Evolutionary conservation across 805 yeast genomes (phyloP).

Genomic region (Lachancea cidri): DNA sequence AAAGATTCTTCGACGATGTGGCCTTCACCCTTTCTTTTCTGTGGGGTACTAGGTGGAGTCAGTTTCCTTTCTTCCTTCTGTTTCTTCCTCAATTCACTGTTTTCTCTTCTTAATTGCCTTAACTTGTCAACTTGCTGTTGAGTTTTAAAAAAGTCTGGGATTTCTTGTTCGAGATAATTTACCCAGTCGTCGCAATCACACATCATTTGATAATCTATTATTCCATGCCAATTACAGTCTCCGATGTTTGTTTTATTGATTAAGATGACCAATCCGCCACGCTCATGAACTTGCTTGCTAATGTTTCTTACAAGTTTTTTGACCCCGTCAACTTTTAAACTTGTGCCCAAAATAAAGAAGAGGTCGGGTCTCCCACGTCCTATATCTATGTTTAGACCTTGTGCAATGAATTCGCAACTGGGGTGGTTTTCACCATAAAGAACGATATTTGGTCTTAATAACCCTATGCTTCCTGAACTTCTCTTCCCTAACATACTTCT

Average conservation of each 20-base stretch:
- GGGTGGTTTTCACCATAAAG: constrained; percentile 95
- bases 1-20: background rate
- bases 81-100: constrained; percentile 28
- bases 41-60: constrained; percentile 34
- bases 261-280: constrained; percentile 72
- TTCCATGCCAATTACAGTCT: constrained; percentile 58
- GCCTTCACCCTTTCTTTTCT: constrained; percentile 2
- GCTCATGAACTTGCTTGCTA: constrained; percentile 67
- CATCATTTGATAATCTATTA: constrained; percentile 73
- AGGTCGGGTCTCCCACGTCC: constrained; percentile 60
- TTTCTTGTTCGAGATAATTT: constrained; percentile 41
- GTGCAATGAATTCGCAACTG: constrained; percentile 69
- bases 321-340: constrained; percentile 87
- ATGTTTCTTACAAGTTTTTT: constrained; percentile 65
- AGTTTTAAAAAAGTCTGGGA: constrained; percentile 59
- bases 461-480: constrained; percentile 62
- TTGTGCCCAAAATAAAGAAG: constrained; percentile 87
- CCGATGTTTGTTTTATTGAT: constrained; percentile 66
- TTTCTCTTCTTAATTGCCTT: constrained; percentile 28
- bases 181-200: constrained; percentile 85
- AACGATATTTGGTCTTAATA: constrained; percentile 82
- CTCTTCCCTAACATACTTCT: constrained; percentile 70
- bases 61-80: constrained; percentile 15
- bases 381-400: constrained; percentile 62
- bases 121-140: constrained; percentile 37